These are phyloP conservation scores for Termitomyces sp. DNA, from an alignment of 768 basidiomycete genomes.

Conservation along the genomic window DNA sequence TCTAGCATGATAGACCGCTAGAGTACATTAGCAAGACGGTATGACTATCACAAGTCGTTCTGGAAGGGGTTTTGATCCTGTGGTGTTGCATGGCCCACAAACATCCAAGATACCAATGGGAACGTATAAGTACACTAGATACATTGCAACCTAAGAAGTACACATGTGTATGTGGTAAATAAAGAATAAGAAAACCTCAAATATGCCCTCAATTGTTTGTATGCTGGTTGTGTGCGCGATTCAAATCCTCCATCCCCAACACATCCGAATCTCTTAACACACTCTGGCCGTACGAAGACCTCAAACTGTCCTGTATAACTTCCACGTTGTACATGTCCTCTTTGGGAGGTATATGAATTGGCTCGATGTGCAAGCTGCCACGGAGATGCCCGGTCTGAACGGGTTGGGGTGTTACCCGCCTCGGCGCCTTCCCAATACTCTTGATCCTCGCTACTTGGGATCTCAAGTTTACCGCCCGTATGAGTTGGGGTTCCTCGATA, in stretches of 20 bases:
- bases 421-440: constrained; percentile 36
- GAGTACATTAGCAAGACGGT: background rate
- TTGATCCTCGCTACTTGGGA: constrained; percentile 28
- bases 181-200: background rate
- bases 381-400: constrained; percentile 19
- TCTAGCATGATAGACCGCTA: constrained; percentile 50
- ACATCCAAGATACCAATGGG: background rate
- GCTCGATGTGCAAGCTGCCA: constrained; percentile 31
- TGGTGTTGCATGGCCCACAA: background rate
- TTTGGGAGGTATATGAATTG: constrained; percentile 26
- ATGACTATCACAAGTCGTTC: too few relatives aligned
- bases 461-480: constrained; percentile 11
- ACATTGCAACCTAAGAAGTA: background rate
- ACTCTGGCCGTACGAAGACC: constrained; percentile 13
- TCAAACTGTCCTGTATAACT: constrained; percentile 21
- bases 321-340: constrained; percentile 20
- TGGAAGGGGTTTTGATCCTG: background rate
- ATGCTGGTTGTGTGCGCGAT: background rate
- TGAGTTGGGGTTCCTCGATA: constrained; percentile 12
- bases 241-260: constrained; percentile 7
- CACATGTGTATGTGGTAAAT: background rate
- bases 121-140: background rate
- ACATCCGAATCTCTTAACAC: constrained; percentile 31
- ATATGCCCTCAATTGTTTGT: background rate
- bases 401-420: constrained; percentile 30